A percentile compares a stretch with the other conserved stretches of the same genome.
These are phyloP conservation scores for Phytophthora parvispora DNA, from an alignment of 352 stramenopile genomes.

Conservation along the genomic window DNA sequence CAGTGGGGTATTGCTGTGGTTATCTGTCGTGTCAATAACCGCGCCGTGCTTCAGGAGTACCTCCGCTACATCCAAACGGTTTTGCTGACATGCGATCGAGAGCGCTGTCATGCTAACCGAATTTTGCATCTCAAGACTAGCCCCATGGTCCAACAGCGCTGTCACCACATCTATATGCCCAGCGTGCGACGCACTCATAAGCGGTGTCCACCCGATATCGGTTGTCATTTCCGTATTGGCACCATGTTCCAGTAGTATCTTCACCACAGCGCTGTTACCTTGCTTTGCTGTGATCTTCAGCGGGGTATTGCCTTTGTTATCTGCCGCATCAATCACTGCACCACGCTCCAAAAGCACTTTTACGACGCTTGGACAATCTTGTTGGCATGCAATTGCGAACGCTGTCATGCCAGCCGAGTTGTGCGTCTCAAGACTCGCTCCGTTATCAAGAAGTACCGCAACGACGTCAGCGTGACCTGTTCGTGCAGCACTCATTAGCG, in stretches of 20 bases:
- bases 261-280: not conserved
- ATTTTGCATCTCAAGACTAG: slow-evolving; percentile 1
- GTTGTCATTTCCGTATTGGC: not conserved
- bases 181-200: not conserved
- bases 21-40: not conserved
- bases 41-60: not conserved
- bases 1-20: not conserved
- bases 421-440: not conserved
- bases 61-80: not conserved
- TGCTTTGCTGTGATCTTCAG: not conserved
- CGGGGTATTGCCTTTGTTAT: not conserved
- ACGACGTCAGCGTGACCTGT: slow-evolving; percentile 4
- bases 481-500: not conserved
- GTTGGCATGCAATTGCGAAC: not conserved
- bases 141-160: slow-evolving; percentile 10
- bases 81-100: not conserved
- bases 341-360: not conserved
- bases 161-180: slow-evolving; percentile 2
- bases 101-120: not conserved
- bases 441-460: too few species aligned
- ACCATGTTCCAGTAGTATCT: not conserved
- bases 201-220: not conserved
- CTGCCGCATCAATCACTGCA: not conserved
- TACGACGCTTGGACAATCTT: not conserved
- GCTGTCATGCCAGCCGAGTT: not conserved